A percentile compares a stretch with the other conserved stretches of the same genome.
Evolutionary conservation across 140 eudicot species (phyloP).

Genomic region (Anethum foeniculum): DNA sequence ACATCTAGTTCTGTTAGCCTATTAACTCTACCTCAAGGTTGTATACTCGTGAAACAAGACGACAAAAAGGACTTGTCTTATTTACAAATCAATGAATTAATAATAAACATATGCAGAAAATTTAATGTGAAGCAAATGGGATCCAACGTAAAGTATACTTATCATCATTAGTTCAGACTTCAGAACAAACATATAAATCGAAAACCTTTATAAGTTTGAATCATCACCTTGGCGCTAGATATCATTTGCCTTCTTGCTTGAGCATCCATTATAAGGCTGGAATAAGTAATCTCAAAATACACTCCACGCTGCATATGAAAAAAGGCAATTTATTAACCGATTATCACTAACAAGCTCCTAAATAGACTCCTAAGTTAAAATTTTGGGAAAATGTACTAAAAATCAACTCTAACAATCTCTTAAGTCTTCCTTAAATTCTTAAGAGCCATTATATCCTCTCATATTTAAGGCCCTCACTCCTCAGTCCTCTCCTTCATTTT

Average conservation of each 20-base stretch:
- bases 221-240: slow-evolving; percentile 65
- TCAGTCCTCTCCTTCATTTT: too few relatives aligned
- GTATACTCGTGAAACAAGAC: not conserved
- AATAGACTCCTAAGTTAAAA: too few relatives aligned
- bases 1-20: not conserved
- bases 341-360: too few relatives aligned
- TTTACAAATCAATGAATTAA: not conserved
- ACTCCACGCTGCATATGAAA: slow-evolving; percentile 73
- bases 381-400: too few relatives aligned
- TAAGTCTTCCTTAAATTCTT: too few relatives aligned
- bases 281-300: slow-evolving; percentile 71
- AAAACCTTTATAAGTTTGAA: not conserved
- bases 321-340: slow-evolving; percentile 3
- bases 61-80: not conserved
- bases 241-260: slow-evolving; percentile 71
- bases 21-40: not conserved
- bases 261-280: slow-evolving; percentile 57
- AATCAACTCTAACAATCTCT: too few relatives aligned
- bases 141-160: not conserved
- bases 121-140: not conserved
- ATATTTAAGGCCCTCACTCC: too few relatives aligned
- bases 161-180: not conserved
- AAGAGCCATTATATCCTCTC: too few relatives aligned
- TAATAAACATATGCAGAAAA: not conserved
- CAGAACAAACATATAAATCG: not conserved